phyloP scores from a whole-genome alignment of 805 yeast species.

The Starmerella bacillaris region DNA sequence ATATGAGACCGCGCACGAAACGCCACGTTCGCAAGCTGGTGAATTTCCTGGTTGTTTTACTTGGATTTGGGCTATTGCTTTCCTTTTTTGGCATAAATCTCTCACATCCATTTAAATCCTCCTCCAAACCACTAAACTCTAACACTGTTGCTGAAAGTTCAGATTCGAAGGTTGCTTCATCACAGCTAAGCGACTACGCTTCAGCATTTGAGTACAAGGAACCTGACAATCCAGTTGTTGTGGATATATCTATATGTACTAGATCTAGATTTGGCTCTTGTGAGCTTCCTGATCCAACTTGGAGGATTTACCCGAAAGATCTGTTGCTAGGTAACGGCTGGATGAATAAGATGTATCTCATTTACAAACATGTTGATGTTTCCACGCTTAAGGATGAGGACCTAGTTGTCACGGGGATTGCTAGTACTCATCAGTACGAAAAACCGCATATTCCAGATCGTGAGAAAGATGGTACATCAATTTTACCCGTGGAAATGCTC shows the following conservation, averaged over 20 bases:
- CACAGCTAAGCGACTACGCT: too few species aligned
- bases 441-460: background rate
- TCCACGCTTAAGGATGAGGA: slow-evolving; percentile 21
- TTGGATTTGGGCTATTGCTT: too few species aligned
- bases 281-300: slow-evolving; percentile 16
- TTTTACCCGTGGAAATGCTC: too few species aligned
- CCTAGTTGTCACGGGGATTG: background rate
- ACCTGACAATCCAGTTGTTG: slow-evolving; percentile 22
- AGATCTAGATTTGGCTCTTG: slow-evolving; percentile 18
- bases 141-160: too few species aligned
- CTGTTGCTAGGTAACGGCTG: slow-evolving; percentile 30
- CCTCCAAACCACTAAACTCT: too few species aligned
- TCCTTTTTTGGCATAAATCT: too few species aligned
- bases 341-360: slow-evolving; percentile 28
- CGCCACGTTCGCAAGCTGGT: too few species aligned
- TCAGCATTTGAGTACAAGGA: too few species aligned
- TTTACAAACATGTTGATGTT: slow-evolving; percentile 18
- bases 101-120: too few species aligned
- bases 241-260: slow-evolving; percentile 28
- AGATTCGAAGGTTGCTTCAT: too few species aligned
- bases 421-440: background rate
- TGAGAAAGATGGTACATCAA: background rate
- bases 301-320: slow-evolving; percentile 33
- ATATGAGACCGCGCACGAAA: too few species aligned
- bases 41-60: too few species aligned